Evolutionary conservation across 2,329 filamentous ascomycete genomes (phyloP).

Genomic region (Trichoderma cornu-damae): DNA sequence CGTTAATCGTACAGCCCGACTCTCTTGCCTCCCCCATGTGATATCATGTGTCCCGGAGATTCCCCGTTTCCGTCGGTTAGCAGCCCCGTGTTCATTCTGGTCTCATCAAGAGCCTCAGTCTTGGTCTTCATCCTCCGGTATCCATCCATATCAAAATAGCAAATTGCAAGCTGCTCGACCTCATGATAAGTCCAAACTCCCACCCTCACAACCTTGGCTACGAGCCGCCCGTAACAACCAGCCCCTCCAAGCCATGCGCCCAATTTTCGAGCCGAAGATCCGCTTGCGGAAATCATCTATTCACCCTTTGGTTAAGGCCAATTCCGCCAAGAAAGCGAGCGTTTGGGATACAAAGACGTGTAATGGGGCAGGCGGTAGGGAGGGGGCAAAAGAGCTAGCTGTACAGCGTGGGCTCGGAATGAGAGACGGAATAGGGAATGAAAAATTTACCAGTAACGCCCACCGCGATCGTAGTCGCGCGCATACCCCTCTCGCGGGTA

Average conservation of each 20-base stretch:
- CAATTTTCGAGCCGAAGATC: slow-evolving; percentile 6
- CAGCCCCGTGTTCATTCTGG: slow-evolving; percentile 1
- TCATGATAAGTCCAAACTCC: slow-evolving; percentile 3
- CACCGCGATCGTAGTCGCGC: slow-evolving; percentile 48
- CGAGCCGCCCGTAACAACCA: slow-evolving; percentile 1
- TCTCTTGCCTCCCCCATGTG: slow-evolving; percentile 10
- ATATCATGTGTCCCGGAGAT: slow-evolving; percentile 12
- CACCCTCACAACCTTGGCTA: not conserved
- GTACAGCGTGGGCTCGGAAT: not conserved
- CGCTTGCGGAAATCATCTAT: slow-evolving; percentile 30
- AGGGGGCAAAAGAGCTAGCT: not conserved
- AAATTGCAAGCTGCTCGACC: slow-evolving; percentile 16
- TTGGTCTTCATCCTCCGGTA: not conserved
- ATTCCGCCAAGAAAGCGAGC: slow-evolving; percentile 26
- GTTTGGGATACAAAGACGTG: slow-evolving; percentile 4
- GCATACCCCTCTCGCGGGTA: slow-evolving; percentile 41
- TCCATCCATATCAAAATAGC: slow-evolving; percentile 11
- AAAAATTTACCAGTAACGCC: slow-evolving; percentile 48
- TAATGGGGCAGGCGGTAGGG: not conserved
- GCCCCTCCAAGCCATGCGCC: not conserved
- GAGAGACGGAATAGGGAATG: slow-evolving; percentile 22
- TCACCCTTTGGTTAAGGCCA: slow-evolving; percentile 34
- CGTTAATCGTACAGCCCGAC: slow-evolving; percentile 23
- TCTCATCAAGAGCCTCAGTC: slow-evolving; percentile 10
- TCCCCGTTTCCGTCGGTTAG: not conserved